Evolutionary conservation across 1,284 basidiomycete species (phyloP).

Genomic region (Pascua sp.): DNA sequence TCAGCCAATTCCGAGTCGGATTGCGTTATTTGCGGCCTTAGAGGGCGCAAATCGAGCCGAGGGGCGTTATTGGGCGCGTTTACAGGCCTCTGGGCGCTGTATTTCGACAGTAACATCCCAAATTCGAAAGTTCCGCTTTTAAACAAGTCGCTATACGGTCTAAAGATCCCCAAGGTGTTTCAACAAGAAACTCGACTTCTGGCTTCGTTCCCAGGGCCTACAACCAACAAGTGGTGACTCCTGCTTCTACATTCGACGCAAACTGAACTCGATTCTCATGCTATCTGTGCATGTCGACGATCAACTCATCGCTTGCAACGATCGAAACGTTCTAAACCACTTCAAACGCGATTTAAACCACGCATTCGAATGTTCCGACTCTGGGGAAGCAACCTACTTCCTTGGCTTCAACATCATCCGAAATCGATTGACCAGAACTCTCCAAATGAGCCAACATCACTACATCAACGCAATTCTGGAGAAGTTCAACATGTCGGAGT

Average conservation of each 20-base stretch:
- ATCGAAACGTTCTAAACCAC: conserved; percentile 7
- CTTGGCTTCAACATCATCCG: conserved; percentile 22
- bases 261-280: too few species aligned
- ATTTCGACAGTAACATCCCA: conserved; percentile 9
- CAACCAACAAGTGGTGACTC: too few species aligned
- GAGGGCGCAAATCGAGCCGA: too few species aligned
- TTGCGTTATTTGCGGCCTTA: too few species aligned
- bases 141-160: conserved; percentile 30
- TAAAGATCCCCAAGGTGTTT: conserved; percentile 26
- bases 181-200: conserved; percentile 15
- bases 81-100: too few species aligned
- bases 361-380: conserved; percentile 22
- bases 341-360: conserved; percentile 21
- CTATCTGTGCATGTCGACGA: conserved; percentile 29
- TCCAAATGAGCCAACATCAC: conserved; percentile 22
- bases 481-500: conserved; percentile 18
- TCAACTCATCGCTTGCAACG: conserved; percentile 25
- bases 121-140: too few species aligned
- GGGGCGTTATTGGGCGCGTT: too few species aligned
- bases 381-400: conserved; percentile 23
- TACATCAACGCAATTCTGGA: conserved; percentile 20
- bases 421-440: conserved; percentile 3
- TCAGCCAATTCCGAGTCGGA: too few species aligned
- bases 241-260: conserved; percentile 5
- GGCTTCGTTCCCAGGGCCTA: too few species aligned